Conservation (phyloP, 1,284 basidiomycete genomes). For the Cryptococcus jaspeensis region DNA sequence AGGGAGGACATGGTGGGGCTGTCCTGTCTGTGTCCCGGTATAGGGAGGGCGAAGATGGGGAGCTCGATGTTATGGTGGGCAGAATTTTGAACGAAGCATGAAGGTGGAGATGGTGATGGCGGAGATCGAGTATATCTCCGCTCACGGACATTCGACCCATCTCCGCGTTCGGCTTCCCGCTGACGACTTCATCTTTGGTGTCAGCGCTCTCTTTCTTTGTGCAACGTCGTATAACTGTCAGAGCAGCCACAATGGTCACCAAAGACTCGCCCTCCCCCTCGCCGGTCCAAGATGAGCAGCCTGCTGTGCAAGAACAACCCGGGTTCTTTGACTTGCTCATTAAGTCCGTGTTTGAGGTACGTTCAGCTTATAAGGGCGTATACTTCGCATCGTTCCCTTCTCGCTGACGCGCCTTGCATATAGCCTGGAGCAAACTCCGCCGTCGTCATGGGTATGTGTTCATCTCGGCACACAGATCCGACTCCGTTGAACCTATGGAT, state of each 20-base stretch:
- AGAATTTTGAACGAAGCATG: not conserved
- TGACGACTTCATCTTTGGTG: not conserved
- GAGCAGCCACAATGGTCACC: not conserved
- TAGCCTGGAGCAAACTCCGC: constrained; percentile 48
- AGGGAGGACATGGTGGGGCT: constrained; percentile 66
- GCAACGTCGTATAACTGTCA: not conserved
- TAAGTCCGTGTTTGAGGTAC: constrained; percentile 47
- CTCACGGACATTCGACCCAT: not conserved
- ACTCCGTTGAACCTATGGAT: not conserved
- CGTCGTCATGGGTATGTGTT: constrained; percentile 38
- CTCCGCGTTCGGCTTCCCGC: not conserved
- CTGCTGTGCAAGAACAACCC: constrained; percentile 1
- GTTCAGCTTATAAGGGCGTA: constrained; percentile 1
- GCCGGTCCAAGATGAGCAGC: too few species aligned
- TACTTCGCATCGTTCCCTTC: not conserved
- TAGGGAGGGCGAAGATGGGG: not conserved
- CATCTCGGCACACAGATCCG: not conserved
- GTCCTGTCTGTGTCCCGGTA: too few species aligned
- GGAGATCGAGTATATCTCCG: too few species aligned
- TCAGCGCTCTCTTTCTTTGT: not conserved
- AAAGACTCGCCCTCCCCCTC: not conserved
- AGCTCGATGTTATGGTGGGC: not conserved
- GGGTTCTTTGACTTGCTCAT: constrained; percentile 42
- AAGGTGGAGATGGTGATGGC: too few species aligned
- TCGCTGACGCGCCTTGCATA: not conserved